Conservation (phyloP, 257 asterid species). For the Gentiana dahurica region DNA sequence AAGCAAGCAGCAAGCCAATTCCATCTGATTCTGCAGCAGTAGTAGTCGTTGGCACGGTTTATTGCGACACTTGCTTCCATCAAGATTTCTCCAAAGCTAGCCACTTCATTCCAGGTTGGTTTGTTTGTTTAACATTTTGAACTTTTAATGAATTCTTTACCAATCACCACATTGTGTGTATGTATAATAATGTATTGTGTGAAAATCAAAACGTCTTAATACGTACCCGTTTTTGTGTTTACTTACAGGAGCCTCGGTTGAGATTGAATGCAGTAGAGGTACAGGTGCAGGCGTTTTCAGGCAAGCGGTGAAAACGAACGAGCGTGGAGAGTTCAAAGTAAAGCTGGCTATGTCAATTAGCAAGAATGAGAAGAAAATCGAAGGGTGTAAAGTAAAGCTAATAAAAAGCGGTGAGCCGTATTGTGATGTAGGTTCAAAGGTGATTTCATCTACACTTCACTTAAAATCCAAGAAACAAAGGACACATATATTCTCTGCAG, state of each 20-base stretch:
- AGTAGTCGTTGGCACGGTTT: conserved; percentile 64
- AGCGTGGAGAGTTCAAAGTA: conserved; percentile 62
- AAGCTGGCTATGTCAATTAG: conserved; percentile 50
- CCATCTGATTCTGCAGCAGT: conserved; percentile 26
- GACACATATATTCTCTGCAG: conserved; percentile 69
- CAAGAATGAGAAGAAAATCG: conserved; percentile 53
- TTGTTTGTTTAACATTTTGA: background rate
- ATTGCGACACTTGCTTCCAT: conserved; percentile 61
- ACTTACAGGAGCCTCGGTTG: conserved; percentile 64
- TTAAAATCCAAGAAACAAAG: conserved; percentile 49
- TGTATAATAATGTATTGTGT: too few relatives aligned
- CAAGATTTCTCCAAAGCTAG: conserved; percentile 27
- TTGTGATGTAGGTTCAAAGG: conserved; percentile 57
- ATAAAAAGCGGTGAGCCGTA: conserved; percentile 58
- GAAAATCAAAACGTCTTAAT: too few relatives aligned
- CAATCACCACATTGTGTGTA: too few relatives aligned
- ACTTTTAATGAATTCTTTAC: too few relatives aligned
- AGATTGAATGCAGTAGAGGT: conserved; percentile 42
- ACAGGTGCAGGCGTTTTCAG: conserved; percentile 19
- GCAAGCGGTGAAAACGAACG: conserved; percentile 45
- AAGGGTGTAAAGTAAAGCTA: conserved; percentile 54
- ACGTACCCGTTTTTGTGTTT: too few relatives aligned
- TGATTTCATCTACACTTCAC: conserved; percentile 41
- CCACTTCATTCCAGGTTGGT: conserved; percentile 63
- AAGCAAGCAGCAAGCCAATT: conserved; percentile 23